phyloP scores from a whole-genome alignment of 257 asterid genomes.

The Nicotiana benthamiana region DNA sequence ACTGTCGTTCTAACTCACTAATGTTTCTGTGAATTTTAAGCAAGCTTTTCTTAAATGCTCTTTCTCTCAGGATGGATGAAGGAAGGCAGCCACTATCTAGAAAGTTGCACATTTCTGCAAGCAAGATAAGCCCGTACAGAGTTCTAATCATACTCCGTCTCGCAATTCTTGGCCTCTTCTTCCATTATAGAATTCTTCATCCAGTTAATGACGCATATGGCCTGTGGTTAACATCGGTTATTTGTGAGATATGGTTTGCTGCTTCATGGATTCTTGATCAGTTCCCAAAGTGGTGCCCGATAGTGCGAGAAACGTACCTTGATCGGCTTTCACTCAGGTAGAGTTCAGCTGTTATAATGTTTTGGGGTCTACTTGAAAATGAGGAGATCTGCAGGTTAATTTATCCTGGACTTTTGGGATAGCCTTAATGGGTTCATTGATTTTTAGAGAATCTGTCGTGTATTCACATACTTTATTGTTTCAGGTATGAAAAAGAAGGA shows the following conservation, averaged over 20 bases:
- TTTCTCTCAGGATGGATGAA: slow-evolving; percentile 75
- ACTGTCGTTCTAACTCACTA: background rate
- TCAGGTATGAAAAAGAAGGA: slow-evolving; percentile 80
- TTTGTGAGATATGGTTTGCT: slow-evolving; percentile 94
- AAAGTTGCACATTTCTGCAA: slow-evolving; percentile 68
- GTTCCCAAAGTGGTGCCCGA: slow-evolving; percentile 90
- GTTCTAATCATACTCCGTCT: slow-evolving; percentile 70
- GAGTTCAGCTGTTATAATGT: background rate
- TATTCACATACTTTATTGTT: background rate
- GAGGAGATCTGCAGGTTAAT: background rate
- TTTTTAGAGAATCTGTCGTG: background rate
- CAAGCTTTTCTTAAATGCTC: slow-evolving; percentile 4
- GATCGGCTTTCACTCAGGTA: slow-evolving; percentile 86
- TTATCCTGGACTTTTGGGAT: background rate
- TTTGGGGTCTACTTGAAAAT: background rate
- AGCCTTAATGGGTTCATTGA: background rate
- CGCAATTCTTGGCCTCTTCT: slow-evolving; percentile 66
- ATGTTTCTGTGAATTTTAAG: background rate
- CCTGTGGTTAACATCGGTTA: slow-evolving; percentile 84
- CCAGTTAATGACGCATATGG: slow-evolving; percentile 76
- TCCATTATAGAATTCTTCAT: slow-evolving; percentile 78
- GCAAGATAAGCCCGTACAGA: slow-evolving; percentile 85
- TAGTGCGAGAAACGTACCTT: slow-evolving; percentile 82
- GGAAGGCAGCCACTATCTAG: slow-evolving; percentile 93
- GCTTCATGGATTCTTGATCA: slow-evolving; percentile 92